phyloP scores from a whole-genome alignment of 2,329 filamentous ascomycete genomes.

The Stylonectria norvegica region DNA sequence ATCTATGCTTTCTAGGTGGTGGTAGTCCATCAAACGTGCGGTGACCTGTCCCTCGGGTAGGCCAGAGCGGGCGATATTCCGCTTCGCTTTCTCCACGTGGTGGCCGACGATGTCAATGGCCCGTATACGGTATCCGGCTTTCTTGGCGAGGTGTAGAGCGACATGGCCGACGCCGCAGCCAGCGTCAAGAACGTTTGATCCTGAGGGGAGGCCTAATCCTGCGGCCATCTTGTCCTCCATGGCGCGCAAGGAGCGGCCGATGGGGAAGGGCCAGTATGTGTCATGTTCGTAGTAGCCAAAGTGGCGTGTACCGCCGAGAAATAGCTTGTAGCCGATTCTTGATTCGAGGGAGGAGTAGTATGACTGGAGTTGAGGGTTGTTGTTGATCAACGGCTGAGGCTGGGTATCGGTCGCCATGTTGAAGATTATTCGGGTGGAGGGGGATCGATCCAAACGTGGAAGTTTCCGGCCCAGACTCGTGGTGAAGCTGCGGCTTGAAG shows the following conservation, averaged over 20 bases:
- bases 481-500: no score
- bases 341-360: constrained; percentile 47
- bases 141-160: constrained; percentile 44
- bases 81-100: constrained; percentile 43
- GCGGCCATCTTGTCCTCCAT: constrained; percentile 50
- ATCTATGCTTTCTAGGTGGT: constrained; percentile 42
- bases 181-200: constrained; percentile 46
- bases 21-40: constrained; percentile 46
- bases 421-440: no score
- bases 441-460: no score
- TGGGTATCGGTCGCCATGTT: constrained; percentile 3
- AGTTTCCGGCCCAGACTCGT: no score
- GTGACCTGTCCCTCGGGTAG: constrained; percentile 35
- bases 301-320: constrained; percentile 47
- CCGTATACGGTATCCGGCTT: constrained; percentile 36
- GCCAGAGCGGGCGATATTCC: constrained; percentile 35
- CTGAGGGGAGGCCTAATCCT: constrained; percentile 34
- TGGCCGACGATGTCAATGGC: constrained; percentile 48
- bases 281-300: constrained; percentile 46
- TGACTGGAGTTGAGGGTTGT: constrained; percentile 37
- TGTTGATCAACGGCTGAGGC: constrained; percentile 35
- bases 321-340: constrained; percentile 38
- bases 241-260: constrained; percentile 38
- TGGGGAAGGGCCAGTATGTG: constrained; percentile 46
- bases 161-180: constrained; percentile 50